Evolutionary conservation across 495 filamentous ascomycete species (phyloP).

Genomic region (Aspergillus diversus): DNA sequence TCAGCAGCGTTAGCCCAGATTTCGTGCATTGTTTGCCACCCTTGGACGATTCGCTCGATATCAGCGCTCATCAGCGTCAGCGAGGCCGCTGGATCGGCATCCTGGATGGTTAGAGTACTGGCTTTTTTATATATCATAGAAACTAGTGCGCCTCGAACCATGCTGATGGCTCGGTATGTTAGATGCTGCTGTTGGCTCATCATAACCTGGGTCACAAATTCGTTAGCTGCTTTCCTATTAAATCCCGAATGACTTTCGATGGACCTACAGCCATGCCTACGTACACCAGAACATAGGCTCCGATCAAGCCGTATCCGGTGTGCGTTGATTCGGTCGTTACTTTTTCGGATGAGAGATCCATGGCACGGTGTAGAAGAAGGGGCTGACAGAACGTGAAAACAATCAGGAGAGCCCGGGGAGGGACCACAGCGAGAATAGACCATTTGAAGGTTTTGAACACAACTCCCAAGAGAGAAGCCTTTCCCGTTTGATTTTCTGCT

Average conservation of each 20-base stretch:
- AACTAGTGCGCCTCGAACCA: slow-evolving; percentile 61
- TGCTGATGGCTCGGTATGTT: slow-evolving; percentile 61
- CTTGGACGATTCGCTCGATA: slow-evolving; percentile 55
- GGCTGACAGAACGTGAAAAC: slow-evolving; percentile 68
- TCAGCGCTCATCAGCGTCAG: slow-evolving; percentile 69
- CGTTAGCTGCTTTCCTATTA: slow-evolving; percentile 1
- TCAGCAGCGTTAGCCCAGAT: slow-evolving; percentile 62
- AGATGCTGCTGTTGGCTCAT: slow-evolving; percentile 58
- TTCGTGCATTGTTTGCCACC: slow-evolving; percentile 56
- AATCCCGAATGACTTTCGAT: neutral
- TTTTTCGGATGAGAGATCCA: slow-evolving; percentile 50
- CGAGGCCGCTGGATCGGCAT: slow-evolving; percentile 53
- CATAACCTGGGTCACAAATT: slow-evolving; percentile 41
- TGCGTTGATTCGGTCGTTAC: slow-evolving; percentile 45
- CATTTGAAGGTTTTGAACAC: slow-evolving; percentile 51
- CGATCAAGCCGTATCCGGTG: slow-evolving; percentile 65
- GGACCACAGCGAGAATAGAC: slow-evolving; percentile 51
- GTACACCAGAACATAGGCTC: slow-evolving; percentile 65
- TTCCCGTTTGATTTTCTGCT: slow-evolving; percentile 2
- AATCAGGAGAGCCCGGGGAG: slow-evolving; percentile 56
- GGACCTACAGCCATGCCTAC: slow-evolving; percentile 62
- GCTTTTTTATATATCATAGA: slow-evolving; percentile 60
- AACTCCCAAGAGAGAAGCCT: slow-evolving; percentile 47
- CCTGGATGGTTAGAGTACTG: slow-evolving; percentile 41
- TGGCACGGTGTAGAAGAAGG: slow-evolving; percentile 59